These are phyloP conservation scores for Fusarium tricinctum DNA, from an alignment of 2,329 filamentous ascomycete species.

Conservation along the genomic window DNA sequence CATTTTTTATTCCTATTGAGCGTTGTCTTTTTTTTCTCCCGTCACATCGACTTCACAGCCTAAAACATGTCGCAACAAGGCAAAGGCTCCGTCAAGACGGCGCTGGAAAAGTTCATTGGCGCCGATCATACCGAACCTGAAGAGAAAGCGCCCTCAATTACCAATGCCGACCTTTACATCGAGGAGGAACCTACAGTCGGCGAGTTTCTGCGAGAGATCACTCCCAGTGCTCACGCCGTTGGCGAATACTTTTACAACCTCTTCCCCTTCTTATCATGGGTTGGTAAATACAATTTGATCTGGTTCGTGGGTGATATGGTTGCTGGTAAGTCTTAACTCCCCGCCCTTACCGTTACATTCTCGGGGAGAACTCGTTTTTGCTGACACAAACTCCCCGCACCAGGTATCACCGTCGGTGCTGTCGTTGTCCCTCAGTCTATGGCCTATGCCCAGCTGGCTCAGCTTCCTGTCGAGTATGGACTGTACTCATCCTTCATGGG, in stretches of 20 bases:
- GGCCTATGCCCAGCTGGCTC: conserved; percentile 66
- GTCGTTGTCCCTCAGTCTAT: conserved; percentile 69
- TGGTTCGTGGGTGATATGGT: conserved; percentile 64
- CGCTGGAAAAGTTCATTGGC: conserved; percentile 52
- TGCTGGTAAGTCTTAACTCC: conserved; percentile 54
- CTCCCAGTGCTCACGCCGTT: conserved; percentile 52
- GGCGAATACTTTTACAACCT: conserved; percentile 57
- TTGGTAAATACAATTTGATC: conserved; percentile 63
- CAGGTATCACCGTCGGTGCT: conserved; percentile 63
- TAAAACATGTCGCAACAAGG: conserved; percentile 37
- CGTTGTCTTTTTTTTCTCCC: conserved; percentile 6
- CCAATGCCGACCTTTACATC: conserved; percentile 56
- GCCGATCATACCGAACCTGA: conserved; percentile 53
- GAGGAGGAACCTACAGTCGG: conserved; percentile 60
- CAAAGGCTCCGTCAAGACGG: conserved; percentile 45
- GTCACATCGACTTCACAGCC: neutral
- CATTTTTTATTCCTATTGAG: neutral
- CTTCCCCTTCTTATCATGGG: conserved; percentile 66
- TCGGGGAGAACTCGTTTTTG: conserved; percentile 16
- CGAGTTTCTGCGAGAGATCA: conserved; percentile 58
- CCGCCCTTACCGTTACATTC: conserved; percentile 3
- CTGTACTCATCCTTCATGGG: conserved; percentile 90
- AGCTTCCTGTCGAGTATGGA: conserved; percentile 64
- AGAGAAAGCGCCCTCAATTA: conserved; percentile 54
- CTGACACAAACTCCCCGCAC: conserved; percentile 40